Conservation (phyloP, 169 alveolate genomes). For the Babesia ovata region DNA sequence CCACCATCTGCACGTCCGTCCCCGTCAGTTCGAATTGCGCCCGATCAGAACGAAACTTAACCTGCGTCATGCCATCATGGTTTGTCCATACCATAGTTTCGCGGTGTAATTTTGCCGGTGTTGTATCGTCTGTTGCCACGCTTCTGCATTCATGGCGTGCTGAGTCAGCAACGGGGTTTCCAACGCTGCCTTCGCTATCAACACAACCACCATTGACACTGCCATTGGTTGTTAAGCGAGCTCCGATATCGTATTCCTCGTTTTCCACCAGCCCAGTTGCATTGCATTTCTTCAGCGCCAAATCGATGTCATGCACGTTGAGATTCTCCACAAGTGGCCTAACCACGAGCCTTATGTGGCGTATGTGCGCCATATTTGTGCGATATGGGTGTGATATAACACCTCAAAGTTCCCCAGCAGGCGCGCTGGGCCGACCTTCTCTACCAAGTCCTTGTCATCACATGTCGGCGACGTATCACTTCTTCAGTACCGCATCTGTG, state of each 20-base stretch:
- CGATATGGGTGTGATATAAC: too few relatives aligned
- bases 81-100: background rate
- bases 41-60: constrained; percentile 15
- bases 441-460: too few relatives aligned
- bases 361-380: background rate
- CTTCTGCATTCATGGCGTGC: too few relatives aligned
- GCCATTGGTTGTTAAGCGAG: too few relatives aligned
- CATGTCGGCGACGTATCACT: too few relatives aligned
- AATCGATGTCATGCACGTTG: background rate
- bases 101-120: background rate
- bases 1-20: background rate
- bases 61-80: background rate
- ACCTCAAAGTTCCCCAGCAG: too few relatives aligned
- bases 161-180: too few relatives aligned
- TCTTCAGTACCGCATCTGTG: too few relatives aligned
- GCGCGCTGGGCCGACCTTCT: too few relatives aligned
- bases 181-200: too few relatives aligned
- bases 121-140: background rate
- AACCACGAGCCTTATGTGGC: background rate
- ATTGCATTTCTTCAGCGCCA: constrained; percentile 2
- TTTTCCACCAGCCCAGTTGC: constrained; percentile 9
- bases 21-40: constrained; percentile 23
- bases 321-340: background rate
- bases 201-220: too few relatives aligned
- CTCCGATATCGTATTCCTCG: too few relatives aligned